Conservation (phyloP, 176 grass and related monocot genomes). For the Sorghum bicolor region DNA sequence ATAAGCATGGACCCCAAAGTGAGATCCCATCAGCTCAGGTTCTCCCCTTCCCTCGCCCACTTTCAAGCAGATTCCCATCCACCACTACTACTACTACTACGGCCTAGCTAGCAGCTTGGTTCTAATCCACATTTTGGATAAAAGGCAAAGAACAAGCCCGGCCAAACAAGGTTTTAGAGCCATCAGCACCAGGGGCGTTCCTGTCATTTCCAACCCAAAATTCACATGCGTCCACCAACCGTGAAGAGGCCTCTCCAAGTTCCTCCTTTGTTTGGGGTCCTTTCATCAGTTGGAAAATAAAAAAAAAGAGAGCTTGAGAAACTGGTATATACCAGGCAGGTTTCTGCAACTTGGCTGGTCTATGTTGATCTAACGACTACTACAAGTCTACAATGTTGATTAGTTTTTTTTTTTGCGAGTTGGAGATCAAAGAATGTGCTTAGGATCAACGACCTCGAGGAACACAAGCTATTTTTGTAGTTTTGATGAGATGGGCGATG, state of each 20-base stretch:
- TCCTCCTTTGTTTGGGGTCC: too few relatives aligned
- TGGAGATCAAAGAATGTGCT: not conserved
- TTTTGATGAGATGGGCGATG: not conserved
- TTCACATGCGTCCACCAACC: not conserved
- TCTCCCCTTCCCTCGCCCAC: slow-evolving; percentile 34
- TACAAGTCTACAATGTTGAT: not conserved
- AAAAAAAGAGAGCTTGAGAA: not conserved
- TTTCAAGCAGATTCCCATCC: slow-evolving; percentile 45
- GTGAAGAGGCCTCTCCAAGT: too few relatives aligned
- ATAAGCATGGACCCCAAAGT: slow-evolving; percentile 28
- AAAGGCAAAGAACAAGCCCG: slow-evolving; percentile 28
- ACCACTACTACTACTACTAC: slow-evolving; percentile 38
- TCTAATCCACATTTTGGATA: slow-evolving; percentile 47
- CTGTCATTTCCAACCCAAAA: not conserved
- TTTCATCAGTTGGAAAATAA: too few relatives aligned
- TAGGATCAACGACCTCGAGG: not conserved
- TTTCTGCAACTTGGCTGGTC: not conserved
- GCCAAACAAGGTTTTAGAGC: not conserved
- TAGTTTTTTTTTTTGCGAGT: too few relatives aligned
- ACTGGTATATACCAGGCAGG: not conserved
- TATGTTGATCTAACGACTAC: not conserved
- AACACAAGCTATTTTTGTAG: not conserved
- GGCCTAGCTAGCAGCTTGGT: too few relatives aligned
- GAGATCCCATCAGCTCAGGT: slow-evolving; percentile 59
- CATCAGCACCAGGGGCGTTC: not conserved